Percentiles rank a stretch among this genome's conserved stretches.
phyloP scores from a whole-genome alignment of 176 grass and related monocot species.

The Elymus sibiricus region DNA sequence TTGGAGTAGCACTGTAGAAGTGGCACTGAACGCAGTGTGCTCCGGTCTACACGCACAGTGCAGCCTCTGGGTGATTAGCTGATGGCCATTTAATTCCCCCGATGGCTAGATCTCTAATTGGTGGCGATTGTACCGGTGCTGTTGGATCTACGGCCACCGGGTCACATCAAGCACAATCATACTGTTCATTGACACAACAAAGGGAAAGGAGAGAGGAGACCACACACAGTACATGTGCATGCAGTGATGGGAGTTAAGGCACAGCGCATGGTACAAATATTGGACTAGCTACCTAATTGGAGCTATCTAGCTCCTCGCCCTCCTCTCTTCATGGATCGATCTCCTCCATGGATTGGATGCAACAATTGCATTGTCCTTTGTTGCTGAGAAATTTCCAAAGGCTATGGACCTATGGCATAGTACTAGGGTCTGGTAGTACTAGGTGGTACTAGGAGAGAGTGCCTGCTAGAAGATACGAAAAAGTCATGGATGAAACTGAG shows the following conservation, averaged over 20 bases:
- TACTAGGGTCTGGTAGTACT: background rate
- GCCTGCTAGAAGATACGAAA: no score
- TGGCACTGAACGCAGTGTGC: slow-evolving; percentile 13
- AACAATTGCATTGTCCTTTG: slow-evolving; percentile 20
- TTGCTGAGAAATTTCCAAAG: slow-evolving; percentile 35
- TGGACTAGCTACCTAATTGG: background rate
- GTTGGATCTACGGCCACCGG: slow-evolving; percentile 23
- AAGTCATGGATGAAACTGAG: no score
- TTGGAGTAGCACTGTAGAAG: background rate
- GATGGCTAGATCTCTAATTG: slow-evolving; percentile 13
- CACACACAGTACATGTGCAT: slow-evolving; percentile 29
- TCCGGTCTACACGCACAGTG: slow-evolving; percentile 25
- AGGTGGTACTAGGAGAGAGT: background rate
- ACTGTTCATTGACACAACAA: slow-evolving; percentile 41
- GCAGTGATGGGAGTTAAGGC: slow-evolving; percentile 27
- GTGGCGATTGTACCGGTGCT: slow-evolving; percentile 30
- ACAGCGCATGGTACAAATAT: background rate
- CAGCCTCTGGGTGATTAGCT: slow-evolving; percentile 35
- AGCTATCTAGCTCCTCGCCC: background rate
- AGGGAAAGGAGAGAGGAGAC: slow-evolving; percentile 25
- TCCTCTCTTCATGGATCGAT: background rate
- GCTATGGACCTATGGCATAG: background rate
- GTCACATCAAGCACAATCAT: slow-evolving; percentile 28
- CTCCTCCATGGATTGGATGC: slow-evolving; percentile 17
- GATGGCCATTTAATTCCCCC: slow-evolving; percentile 33